Conservation (phyloP, 768 basidiomycete genomes). For the Suillus americanus region DNA sequence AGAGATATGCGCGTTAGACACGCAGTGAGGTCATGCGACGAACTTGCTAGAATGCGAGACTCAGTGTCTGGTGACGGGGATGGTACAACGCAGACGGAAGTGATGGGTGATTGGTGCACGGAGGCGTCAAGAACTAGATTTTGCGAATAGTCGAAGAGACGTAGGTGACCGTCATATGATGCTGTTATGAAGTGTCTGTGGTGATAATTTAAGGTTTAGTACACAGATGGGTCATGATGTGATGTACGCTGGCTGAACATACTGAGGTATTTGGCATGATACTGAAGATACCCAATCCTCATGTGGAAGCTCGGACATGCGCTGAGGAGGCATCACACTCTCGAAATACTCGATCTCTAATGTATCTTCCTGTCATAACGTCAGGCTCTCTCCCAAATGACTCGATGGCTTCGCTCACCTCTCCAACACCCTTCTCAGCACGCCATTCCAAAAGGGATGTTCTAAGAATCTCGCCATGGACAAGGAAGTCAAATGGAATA, state of each 20-base stretch:
- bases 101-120: conserved; percentile 66
- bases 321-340: conserved; percentile 83
- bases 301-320: conserved; percentile 75
- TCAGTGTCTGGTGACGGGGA: conserved; percentile 23
- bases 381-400: conserved; percentile 7
- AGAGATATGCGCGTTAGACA: conserved; percentile 41
- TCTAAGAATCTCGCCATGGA: conserved; percentile 79
- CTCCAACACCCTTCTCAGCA: conserved; percentile 63
- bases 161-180: conserved; percentile 79
- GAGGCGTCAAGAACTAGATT: conserved; percentile 47
- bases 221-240: neutral
- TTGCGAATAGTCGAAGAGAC: conserved; percentile 72
- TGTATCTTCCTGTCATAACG: conserved; percentile 68
- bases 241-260: conserved; percentile 10
- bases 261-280: conserved; percentile 61
- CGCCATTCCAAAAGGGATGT: conserved; percentile 76
- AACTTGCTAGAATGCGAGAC: conserved; percentile 53
- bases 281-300: conserved; percentile 94
- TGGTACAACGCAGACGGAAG: conserved; percentile 60
- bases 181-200: conserved; percentile 69
- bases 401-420: conserved; percentile 44
- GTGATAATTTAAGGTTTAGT: conserved; percentile 12
- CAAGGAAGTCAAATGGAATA: conserved; percentile 91
- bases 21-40: conserved; percentile 80
- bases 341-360: conserved; percentile 92